Evolutionary conservation across 2,329 filamentous ascomycete genomes (phyloP), one percentile per base, ranked within the genome.

Genomic region (Alternaria atra): DNA sequence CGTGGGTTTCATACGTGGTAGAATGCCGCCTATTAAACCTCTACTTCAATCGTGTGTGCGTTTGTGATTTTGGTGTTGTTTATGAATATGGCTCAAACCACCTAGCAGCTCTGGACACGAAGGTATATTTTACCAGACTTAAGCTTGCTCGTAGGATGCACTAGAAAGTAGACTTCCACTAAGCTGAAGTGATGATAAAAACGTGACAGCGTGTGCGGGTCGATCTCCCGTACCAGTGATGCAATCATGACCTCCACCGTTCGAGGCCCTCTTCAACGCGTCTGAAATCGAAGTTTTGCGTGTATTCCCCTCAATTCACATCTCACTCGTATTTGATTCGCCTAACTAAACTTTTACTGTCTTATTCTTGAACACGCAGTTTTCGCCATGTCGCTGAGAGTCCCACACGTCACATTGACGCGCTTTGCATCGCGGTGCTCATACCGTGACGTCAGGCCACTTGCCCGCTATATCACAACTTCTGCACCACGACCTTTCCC

Each of bases 401-500:
- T 46, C 17, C 52, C 55, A 37, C 57, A 64, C 66, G 69, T 70
- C 66, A 70, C 62, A 20, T 64, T 70, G 68, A 69, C 66, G 68
- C 63, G 63, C 37, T 53, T 20, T 54, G 64, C 60, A 59, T 59
- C 46, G 37, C 56, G 56, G 47, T 62, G 55, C 52, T 59, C 58
- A 44, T 17, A 40, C 55, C 30, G 63, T 74, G 72, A 72, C 72
- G 72, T 74, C 72, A 73, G 65, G 39, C 32, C 44, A 48, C 60
- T 61, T 65, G 51, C 52, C 61, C 61, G 61, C 32, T 63, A 69
- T 69, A 61, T 66, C 42, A 70, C 63, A 59, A 61, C 47, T 59
- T 59, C 48, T 32, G 43, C 54, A 40, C 37, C 46, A 35, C 61
- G 32, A 30, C 8, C 10, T 47, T 15, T 52, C 52, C 46, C 44